phyloP scores from a whole-genome alignment of 2,329 filamentous ascomycete genomes.

The Aureobasidium sp. region DNA sequence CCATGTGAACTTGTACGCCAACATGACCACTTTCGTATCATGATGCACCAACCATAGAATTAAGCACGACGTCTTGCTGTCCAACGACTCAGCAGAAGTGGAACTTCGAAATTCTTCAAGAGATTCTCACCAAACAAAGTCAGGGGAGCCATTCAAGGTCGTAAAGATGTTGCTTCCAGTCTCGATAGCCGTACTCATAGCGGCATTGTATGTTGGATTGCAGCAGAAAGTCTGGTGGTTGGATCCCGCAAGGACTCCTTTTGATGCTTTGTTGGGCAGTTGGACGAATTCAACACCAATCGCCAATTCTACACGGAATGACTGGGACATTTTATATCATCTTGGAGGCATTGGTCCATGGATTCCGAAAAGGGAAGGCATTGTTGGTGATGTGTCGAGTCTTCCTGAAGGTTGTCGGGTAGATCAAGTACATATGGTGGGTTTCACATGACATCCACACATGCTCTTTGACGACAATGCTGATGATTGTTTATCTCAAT shows the following conservation, averaged over 20 bases:
- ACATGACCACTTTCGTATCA: not conserved
- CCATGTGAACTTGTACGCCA: not conserved
- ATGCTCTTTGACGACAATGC: not conserved
- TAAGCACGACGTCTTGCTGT: no score
- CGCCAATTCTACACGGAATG: not conserved
- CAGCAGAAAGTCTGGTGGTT: not conserved
- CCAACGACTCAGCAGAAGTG: no score
- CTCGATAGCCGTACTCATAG: not conserved
- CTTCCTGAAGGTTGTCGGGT: slow-evolving; percentile 44
- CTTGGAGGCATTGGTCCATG: slow-evolving; percentile 51
- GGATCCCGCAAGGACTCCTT: not conserved
- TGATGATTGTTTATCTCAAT: slow-evolving; percentile 1
- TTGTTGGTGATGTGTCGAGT: slow-evolving; percentile 35
- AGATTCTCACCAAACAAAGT: no score
- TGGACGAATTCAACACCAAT: not conserved
- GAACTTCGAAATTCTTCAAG: no score
- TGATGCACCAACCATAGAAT: not conserved
- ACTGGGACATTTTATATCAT: slow-evolving; percentile 48
- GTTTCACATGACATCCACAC: not conserved
- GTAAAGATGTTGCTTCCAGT: not conserved
- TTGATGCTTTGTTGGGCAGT: not conserved
- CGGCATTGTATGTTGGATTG: not conserved
- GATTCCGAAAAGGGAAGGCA: slow-evolving; percentile 43
- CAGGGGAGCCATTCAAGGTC: no score
- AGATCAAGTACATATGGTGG: slow-evolving; percentile 54